Evolutionary conservation across 1,284 basidiomycete species (phyloP), one percentile per base, ranked within the genome.

Genomic region (Porogramme epimiltina): DNA sequence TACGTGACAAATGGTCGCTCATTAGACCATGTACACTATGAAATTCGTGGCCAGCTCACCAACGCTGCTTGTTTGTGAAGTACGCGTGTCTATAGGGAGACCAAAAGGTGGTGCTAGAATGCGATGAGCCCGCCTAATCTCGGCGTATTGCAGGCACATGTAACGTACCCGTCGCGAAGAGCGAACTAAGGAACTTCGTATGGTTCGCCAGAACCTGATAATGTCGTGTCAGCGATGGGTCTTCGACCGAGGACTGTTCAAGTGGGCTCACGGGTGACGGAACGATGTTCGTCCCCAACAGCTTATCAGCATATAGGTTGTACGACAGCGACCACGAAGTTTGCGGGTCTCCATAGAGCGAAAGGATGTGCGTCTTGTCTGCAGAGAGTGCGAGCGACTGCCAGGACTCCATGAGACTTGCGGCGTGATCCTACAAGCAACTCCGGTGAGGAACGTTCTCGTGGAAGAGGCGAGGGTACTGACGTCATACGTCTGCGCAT

Each of bases 401-500:
- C 34, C 34, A 37, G 5, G 10, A 13, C 9, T 37, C n/a, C 5
- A 37, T n/a, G 34, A 37, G 34, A 10, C 9, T 37, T n/a, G 34
- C 8, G 9, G 34, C 34, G 34, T 13, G 10, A 5, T 6, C 34
- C 34, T 37, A 18, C n/a, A 37, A 10, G 15, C 2, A 37, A 10
- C 5, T 6, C 9, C 10, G 37, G 15, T 19, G 2, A 25, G 34
- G 5, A 5, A 10, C 16, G n/a, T 16, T 15, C 9, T n/a, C n/a
- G 19, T 5, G 23, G n/a, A 37, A 34, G 9, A 2, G 10, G 16
- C 34, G 8, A 9, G 34, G 5, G 13, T 5, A 62, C 76, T 57
- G 56, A 79, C 79, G 16, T 70, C 66, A 33, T 84, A 88, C 56
- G 82, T 80, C 4, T 68, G 63, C 25, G 74, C 74, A 53, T 73